Conservation (phyloP, 1,139 yeast genomes). For the Groenewaldozyma auringiensis region DNA sequence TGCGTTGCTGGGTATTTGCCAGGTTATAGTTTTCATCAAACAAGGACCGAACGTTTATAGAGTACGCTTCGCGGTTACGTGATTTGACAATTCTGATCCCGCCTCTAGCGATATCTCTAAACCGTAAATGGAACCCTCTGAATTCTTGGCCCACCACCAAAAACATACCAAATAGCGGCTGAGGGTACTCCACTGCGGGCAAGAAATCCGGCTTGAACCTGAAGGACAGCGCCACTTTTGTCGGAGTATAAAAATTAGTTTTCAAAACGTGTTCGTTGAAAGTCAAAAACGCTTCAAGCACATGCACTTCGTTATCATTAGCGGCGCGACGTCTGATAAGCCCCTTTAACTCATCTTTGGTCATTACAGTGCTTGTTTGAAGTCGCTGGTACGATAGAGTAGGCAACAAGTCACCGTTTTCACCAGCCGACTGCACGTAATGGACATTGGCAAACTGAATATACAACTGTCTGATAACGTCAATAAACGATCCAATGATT, state of each 20-base stretch:
- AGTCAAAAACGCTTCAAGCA: slow-evolving; percentile 70
- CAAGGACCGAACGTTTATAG: slow-evolving; percentile 75
- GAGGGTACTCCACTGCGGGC: slow-evolving; percentile 82
- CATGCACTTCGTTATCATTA: slow-evolving; percentile 72
- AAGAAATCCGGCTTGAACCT: slow-evolving; percentile 81
- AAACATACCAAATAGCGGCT: slow-evolving; percentile 89
- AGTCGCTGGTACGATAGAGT: slow-evolving; percentile 87
- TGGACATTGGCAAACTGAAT: slow-evolving; percentile 90
- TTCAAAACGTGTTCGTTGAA: slow-evolving; percentile 85
- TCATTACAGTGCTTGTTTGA: slow-evolving; percentile 65
- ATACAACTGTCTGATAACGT: slow-evolving; percentile 73
- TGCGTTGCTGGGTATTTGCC: slow-evolving; percentile 93
- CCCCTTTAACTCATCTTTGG: slow-evolving; percentile 66
- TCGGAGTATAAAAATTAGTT: slow-evolving; percentile 89
- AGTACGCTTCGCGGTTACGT: slow-evolving; percentile 77
- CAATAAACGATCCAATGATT: slow-evolving; percentile 62
- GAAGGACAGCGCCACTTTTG: slow-evolving; percentile 92
- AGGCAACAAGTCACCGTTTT: slow-evolving; percentile 48
- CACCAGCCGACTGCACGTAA: slow-evolving; percentile 58
- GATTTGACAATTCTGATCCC: slow-evolving; percentile 95
- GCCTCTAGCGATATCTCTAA: slow-evolving; percentile 96
- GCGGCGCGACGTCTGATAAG: slow-evolving; percentile 64
- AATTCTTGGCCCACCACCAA: slow-evolving; percentile 94
- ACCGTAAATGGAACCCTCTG: slow-evolving; percentile 95
- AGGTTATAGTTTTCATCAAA: slow-evolving; percentile 95